phyloP scores from a whole-genome alignment of 495 filamentous ascomycete species.

The Tuber calosporum region DNA sequence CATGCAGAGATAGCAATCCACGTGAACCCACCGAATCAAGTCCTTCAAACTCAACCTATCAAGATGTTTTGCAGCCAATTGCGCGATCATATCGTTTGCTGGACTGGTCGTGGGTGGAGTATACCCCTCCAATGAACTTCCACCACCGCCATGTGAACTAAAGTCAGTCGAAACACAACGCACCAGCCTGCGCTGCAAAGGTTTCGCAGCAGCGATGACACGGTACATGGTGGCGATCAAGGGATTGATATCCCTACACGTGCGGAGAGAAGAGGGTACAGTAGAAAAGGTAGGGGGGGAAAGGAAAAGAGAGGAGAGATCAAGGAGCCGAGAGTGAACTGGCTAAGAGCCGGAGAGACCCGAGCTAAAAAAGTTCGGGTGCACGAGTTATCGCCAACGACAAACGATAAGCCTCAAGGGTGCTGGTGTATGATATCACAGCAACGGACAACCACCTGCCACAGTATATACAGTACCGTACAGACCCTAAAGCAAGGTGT shows the following conservation, averaged over 20 bases:
- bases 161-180: background rate
- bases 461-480: background rate
- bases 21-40: constrained; percentile 62
- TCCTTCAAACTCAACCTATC: constrained; percentile 79
- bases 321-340: background rate
- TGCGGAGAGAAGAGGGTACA: background rate
- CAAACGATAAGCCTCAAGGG: background rate
- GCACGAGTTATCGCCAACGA: background rate
- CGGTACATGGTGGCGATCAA: background rate
- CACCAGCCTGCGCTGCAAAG: background rate
- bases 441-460: background rate
- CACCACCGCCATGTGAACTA: background rate
- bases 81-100: constrained; percentile 62
- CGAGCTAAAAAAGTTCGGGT: background rate
- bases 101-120: constrained; percentile 1
- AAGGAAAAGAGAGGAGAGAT: background rate
- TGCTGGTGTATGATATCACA: background rate
- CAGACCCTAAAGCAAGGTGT: background rate
- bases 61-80: constrained; percentile 67
- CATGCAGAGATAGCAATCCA: constrained; percentile 6
- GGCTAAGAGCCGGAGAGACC: background rate
- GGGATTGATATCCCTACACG: background rate
- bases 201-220: background rate
- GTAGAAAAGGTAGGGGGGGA: no score
- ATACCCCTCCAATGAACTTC: background rate